phyloP scores from a whole-genome alignment of 805 yeast genomes.

The Wickerhamomyces pijperi region DNA sequence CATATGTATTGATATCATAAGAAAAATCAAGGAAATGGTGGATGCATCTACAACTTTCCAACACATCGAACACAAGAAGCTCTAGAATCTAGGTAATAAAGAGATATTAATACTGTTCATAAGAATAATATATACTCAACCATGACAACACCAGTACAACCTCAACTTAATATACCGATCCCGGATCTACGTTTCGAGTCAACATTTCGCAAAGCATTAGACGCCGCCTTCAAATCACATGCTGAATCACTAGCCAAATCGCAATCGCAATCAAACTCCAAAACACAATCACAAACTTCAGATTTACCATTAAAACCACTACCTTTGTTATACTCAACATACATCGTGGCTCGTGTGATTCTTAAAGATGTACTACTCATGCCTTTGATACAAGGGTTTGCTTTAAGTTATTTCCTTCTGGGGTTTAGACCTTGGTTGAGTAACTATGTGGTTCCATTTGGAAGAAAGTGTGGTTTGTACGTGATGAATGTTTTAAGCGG shows the following conservation, averaged over 20 bases:
- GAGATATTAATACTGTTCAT: too few relatives aligned
- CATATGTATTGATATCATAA: too few relatives aligned
- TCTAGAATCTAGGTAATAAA: too few relatives aligned
- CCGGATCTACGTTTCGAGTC: slow-evolving; percentile 66
- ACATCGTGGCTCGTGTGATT: slow-evolving; percentile 33
- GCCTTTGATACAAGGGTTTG: slow-evolving; percentile 43
- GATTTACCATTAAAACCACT: too few relatives aligned
- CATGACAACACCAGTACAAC: neutral
- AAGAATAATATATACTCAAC: too few relatives aligned
- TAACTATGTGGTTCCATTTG: slow-evolving; percentile 12
- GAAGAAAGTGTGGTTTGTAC: slow-evolving; percentile 16
- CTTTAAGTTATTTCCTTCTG: slow-evolving; percentile 32
- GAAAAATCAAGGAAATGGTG: too few relatives aligned
- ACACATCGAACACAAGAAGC: too few relatives aligned
- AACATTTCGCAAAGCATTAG: slow-evolving; percentile 35
- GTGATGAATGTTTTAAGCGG: neutral
- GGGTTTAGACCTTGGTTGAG: slow-evolving; percentile 25
- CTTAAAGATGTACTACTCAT: slow-evolving; percentile 38
- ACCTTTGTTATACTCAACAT: too few relatives aligned
- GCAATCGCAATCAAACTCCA: neutral
- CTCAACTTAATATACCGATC: slow-evolving; percentile 10
- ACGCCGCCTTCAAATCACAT: neutral
- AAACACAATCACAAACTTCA: slow-evolving; percentile 24
- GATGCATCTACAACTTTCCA: too few relatives aligned
- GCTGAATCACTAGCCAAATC: slow-evolving; percentile 2